Conservation (phyloP, 1,139 yeast genomes). For the Geotrichum reessii region DNA sequence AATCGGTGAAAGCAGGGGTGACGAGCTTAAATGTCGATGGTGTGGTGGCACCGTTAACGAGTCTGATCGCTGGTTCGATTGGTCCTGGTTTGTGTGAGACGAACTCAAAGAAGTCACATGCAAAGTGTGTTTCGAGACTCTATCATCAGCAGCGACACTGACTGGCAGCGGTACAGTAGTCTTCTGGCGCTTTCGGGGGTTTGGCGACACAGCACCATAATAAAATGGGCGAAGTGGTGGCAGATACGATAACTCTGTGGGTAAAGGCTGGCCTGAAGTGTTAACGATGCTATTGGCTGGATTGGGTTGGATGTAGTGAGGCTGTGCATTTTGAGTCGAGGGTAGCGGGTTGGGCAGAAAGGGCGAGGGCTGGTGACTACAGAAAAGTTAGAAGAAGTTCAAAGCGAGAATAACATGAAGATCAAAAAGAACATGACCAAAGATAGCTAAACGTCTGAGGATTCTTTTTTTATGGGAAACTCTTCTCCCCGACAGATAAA, state of each 20-base stretch:
- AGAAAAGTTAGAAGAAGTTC: not conserved
- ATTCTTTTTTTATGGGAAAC: too few relatives aligned
- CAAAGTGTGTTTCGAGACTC: not conserved
- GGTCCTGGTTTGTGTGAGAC: not conserved
- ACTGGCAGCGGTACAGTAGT: not conserved
- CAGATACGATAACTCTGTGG: not conserved
- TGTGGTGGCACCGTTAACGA: slow-evolving; percentile 6
- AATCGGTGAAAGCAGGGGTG: slow-evolving; percentile 12
- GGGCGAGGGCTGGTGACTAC: not conserved
- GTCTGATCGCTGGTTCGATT: not conserved
- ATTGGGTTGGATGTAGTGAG: not conserved
- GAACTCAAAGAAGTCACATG: not conserved
- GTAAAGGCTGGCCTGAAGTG: not conserved
- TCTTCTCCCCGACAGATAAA: too few relatives aligned
- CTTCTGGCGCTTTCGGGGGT: not conserved
- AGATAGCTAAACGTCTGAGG: not conserved
- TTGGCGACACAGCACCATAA: not conserved
- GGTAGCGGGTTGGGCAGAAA: not conserved
- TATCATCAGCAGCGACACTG: not conserved
- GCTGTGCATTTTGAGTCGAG: slow-evolving; percentile 1
- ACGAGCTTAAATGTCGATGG: not conserved
- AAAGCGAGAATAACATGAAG: not conserved
- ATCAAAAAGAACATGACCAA: not conserved
- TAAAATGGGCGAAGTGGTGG: not conserved
- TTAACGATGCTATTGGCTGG: not conserved